phyloP scores from a whole-genome alignment of 495 filamentous ascomycete species.

The Neurospora sublineolata region DNA sequence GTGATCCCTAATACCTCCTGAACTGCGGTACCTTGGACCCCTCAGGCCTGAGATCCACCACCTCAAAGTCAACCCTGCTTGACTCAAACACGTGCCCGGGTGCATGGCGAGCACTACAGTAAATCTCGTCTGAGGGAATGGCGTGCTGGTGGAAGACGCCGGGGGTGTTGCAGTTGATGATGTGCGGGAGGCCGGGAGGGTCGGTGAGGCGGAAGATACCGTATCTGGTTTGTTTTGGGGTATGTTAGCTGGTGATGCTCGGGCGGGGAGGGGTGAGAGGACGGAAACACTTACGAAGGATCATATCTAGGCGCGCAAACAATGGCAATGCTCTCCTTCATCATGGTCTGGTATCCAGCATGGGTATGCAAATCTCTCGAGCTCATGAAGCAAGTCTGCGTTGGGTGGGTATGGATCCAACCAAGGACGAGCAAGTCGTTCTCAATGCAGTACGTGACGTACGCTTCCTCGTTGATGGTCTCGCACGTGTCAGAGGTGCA shows the following conservation, averaged over 20 bases:
- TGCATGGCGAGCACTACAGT: constrained; percentile 65
- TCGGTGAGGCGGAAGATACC: constrained; percentile 88
- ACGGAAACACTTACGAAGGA: constrained; percentile 48
- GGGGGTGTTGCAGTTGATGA: constrained; percentile 61
- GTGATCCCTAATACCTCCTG: neutral
- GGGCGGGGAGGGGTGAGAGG: neutral
- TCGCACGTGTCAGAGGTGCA: constrained; percentile 89
- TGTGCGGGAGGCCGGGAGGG: constrained; percentile 73
- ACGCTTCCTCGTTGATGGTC: constrained; percentile 67
- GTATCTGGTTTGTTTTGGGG: constrained; percentile 43
- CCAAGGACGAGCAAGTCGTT: constrained; percentile 83
- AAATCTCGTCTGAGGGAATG: constrained; percentile 46
- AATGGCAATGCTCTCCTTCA: constrained; percentile 91
- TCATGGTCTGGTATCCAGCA: constrained; percentile 82
- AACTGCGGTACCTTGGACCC: neutral
- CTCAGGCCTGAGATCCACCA: constrained; percentile 14
- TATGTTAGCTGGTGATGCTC: neutral
- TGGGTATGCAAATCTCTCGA: constrained; percentile 89
- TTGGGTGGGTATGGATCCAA: constrained; percentile 97
- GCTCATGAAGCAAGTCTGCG: constrained; percentile 96
- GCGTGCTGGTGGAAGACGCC: constrained; percentile 68
- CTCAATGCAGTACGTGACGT: constrained; percentile 77
- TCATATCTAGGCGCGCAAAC: constrained; percentile 80
- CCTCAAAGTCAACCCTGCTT: constrained; percentile 13
- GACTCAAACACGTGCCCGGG: constrained; percentile 78